Conservation (phyloP, 192 early-diverging fungal species). For the Umbelopsis vinacea region DNA sequence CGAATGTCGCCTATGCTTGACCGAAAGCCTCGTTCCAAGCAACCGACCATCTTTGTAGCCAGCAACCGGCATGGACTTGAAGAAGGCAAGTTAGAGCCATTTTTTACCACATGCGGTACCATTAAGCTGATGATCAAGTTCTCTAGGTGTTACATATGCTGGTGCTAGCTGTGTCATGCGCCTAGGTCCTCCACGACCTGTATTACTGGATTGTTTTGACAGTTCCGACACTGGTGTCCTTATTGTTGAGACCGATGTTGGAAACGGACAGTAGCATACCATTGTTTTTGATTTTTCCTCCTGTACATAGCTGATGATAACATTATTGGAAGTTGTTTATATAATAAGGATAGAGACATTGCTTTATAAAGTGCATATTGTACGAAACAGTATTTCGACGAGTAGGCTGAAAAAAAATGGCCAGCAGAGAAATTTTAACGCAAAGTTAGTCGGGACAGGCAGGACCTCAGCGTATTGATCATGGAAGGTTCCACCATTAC, state of each 20-base stretch:
- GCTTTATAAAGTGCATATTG: too few species aligned
- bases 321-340: too few species aligned
- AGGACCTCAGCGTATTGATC: background rate
- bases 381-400: too few species aligned
- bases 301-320: too few species aligned
- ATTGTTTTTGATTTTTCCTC: background rate
- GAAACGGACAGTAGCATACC: background rate
- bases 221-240: background rate
- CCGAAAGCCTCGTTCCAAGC: background rate
- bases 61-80: constrained; percentile 40
- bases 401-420: too few species aligned
- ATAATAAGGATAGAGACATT: too few species aligned
- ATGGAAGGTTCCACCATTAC: constrained; percentile 57
- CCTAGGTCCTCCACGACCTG: background rate
- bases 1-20: constrained; percentile 31
- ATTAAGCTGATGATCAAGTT: background rate
- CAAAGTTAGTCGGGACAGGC: too few species aligned
- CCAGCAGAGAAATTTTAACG: too few species aligned
- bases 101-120: too few species aligned
- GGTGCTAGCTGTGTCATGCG: constrained; percentile 15
- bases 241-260: constrained; percentile 7
- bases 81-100: constrained; percentile 23
- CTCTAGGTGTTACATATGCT: constrained; percentile 5
- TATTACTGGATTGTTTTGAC: constrained; percentile 2
- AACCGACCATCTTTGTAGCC: constrained; percentile 24